Evolutionary conservation across 2,329 filamentous ascomycete species (phyloP).

Genomic region (Zymoseptoria tritici): DNA sequence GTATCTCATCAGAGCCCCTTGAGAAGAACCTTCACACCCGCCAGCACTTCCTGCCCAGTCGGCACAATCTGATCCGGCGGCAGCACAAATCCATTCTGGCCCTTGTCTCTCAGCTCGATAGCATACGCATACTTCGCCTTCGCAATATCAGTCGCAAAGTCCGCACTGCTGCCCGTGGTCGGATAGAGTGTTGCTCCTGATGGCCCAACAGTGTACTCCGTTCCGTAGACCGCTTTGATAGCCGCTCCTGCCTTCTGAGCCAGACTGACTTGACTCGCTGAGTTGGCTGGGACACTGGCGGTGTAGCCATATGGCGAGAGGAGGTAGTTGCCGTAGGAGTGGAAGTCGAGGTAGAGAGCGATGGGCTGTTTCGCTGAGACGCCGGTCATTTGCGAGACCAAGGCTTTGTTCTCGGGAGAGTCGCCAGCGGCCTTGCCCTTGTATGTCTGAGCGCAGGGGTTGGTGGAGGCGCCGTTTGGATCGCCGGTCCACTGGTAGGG

Average conservation of each 20-base stretch:
- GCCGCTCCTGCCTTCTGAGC: conserved; percentile 45
- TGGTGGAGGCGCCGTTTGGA: conserved; percentile 42
- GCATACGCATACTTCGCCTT: conserved; percentile 41
- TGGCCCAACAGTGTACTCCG: conserved; percentile 35
- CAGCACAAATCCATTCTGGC: conserved; percentile 43
- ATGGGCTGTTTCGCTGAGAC: conserved; percentile 44
- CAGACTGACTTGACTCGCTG: conserved; percentile 46
- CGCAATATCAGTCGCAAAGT: conserved; percentile 38
- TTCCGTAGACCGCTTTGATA: conserved; percentile 49
- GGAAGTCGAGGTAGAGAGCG: conserved; percentile 58
- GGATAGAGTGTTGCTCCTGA: conserved; percentile 52
- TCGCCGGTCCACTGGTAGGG: conserved; percentile 42
- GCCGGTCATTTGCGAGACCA: conserved; percentile 42
- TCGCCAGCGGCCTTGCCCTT: conserved; percentile 34
- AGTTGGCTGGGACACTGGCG: conserved; percentile 42
- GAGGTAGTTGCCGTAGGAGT: conserved; percentile 56
- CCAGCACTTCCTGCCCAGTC: conserved; percentile 42
- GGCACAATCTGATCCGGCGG: conserved; percentile 44
- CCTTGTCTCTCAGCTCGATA: conserved; percentile 45
- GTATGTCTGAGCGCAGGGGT: conserved; percentile 47
- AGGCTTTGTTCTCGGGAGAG: conserved; percentile 45
- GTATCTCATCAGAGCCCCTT: not conserved
- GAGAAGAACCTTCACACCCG: conserved; percentile 25
- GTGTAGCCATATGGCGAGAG: conserved; percentile 54
- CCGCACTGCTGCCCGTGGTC: conserved; percentile 41